Conservation (phyloP, 2,329 filamentous ascomycete genomes). For the Paraphoma chrysanthemicola region DNA sequence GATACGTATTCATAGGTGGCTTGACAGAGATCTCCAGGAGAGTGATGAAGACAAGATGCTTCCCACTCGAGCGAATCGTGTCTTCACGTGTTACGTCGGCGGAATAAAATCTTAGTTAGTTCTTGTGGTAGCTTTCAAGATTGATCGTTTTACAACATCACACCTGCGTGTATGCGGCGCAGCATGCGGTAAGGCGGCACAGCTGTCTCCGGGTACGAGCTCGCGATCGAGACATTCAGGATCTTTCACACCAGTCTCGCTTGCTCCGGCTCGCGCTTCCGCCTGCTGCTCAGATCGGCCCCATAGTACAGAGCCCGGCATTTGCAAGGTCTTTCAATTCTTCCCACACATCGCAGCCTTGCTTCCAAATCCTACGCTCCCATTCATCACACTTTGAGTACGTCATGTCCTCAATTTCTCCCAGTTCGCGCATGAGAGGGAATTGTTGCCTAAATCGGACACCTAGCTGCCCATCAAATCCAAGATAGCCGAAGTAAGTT, state of each 20-base stretch:
- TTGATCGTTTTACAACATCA: neutral
- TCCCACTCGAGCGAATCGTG: too few relatives aligned
- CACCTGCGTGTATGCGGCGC: neutral
- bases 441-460: neutral
- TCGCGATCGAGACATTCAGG: neutral
- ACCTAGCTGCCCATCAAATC: neutral
- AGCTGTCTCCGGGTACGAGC: neutral
- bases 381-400: neutral
- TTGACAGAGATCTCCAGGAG: neutral
- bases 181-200: neutral
- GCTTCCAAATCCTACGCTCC: too few relatives aligned
- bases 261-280: neutral
- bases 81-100: too few relatives aligned
- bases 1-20: neutral
- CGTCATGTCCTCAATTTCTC: neutral
- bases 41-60: neutral
- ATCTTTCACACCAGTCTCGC: neutral
- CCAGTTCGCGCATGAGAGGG: neutral
- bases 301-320: too few relatives aligned
- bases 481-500: neutral
- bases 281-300: too few relatives aligned
- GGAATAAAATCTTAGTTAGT: too few relatives aligned
- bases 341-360: too few relatives aligned
- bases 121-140: neutral
- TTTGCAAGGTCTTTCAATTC: too few relatives aligned